These are phyloP conservation scores for Calonectria crousiana DNA, from an alignment of 2,329 filamentous ascomycete species.

Conservation along the genomic window DNA sequence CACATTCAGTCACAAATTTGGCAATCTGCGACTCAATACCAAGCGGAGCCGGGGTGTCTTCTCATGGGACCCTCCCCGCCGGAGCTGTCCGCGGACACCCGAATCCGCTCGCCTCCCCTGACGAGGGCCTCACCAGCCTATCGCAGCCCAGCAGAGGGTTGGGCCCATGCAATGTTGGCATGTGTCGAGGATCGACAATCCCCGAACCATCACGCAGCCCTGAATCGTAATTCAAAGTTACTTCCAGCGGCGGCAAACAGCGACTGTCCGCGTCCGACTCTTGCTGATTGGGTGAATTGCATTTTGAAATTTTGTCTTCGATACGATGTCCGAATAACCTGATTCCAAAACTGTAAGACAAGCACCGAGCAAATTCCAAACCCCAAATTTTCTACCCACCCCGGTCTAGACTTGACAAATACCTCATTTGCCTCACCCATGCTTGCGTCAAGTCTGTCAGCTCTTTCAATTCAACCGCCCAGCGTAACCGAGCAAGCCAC, in stretches of 20 bases:
- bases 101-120: background rate
- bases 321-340: background rate
- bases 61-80: background rate
- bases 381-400: background rate
- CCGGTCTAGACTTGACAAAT: background rate
- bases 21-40: background rate
- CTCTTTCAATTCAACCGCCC: background rate
- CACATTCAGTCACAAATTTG: background rate
- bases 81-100: background rate
- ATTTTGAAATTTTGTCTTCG: background rate
- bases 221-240: background rate
- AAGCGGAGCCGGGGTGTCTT: background rate
- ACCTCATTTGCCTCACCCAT: background rate
- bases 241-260: background rate
- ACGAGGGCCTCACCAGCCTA: background rate
- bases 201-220: background rate
- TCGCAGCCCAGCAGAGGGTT: background rate
- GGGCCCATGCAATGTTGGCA: background rate
- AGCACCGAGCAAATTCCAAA: background rate
- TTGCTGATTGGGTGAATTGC: background rate
- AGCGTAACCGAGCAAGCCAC: background rate
- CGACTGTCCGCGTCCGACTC: background rate
- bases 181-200: background rate
- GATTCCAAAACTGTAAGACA: background rate
- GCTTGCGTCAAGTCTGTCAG: background rate